These are phyloP conservation scores for Talinum fruticosum DNA, from an alignment of 148 eudicot genomes.

Conservation along the genomic window DNA sequence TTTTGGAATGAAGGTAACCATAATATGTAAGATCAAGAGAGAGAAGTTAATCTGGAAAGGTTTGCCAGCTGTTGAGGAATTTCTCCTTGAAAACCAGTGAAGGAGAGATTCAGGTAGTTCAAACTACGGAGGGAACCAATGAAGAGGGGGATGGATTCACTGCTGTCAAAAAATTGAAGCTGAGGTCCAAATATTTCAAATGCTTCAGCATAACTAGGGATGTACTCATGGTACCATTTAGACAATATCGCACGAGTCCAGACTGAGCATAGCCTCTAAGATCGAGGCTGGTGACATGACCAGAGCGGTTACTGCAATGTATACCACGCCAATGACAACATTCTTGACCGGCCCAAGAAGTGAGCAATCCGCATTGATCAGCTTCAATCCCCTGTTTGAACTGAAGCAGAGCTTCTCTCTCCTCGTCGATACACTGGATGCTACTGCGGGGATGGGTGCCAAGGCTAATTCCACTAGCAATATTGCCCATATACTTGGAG, in stretches of 20 bases:
- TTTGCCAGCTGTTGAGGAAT: slow-evolving; percentile 13
- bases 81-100: neutral
- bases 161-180: neutral
- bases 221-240: slow-evolving; percentile 11
- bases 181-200: slow-evolving; percentile 20
- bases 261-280: too few species aligned
- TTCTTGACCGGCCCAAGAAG: slow-evolving; percentile 2
- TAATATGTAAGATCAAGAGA: neutral
- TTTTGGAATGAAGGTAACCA: neutral
- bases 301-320: slow-evolving; percentile 10
- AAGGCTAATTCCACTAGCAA: neutral
- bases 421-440: neutral
- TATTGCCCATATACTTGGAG: neutral
- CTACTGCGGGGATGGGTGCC: too few species aligned
- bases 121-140: slow-evolving; percentile 7
- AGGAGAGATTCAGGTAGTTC: slow-evolving; percentile 7
- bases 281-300: slow-evolving; percentile 8
- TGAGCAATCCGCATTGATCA: slow-evolving; percentile 8
- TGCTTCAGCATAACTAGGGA: slow-evolving; percentile 14
- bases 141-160: slow-evolving; percentile 3
- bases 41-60: slow-evolving; percentile 8
- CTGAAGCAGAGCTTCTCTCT: slow-evolving; percentile 17
- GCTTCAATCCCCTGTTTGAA: slow-evolving; percentile 5
- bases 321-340: slow-evolving; percentile 24
- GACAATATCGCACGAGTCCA: neutral